Evolutionary conservation across 805 yeast genomes (phyloP).

Genomic region (Starmerella lactis-condensi): DNA sequence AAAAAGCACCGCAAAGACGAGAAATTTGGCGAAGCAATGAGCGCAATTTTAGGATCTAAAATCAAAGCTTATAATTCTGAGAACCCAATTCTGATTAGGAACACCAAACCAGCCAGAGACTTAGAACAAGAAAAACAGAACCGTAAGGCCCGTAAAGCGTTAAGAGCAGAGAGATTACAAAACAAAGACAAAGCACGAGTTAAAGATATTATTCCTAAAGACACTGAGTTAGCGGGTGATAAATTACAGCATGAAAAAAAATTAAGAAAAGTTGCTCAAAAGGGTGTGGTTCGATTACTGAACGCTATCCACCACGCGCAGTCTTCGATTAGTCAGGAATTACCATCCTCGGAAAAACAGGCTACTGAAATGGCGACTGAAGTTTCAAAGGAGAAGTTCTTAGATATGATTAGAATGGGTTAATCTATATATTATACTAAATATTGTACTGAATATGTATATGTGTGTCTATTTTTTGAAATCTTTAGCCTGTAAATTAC

Average conservation of each 20-base stretch:
- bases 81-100: conserved; percentile 80
- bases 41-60: conserved; percentile 65
- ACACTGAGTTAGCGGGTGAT: conserved; percentile 35
- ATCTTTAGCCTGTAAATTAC: conserved; percentile 72
- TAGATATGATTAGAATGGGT: conserved; percentile 50
- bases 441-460: conserved; percentile 1
- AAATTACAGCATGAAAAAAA: conserved; percentile 47
- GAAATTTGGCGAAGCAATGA: conserved; percentile 59
- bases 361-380: conserved; percentile 39
- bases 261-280: conserved; percentile 64
- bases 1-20: conserved; percentile 14
- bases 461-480: conserved; percentile 25
- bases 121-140: conserved; percentile 69
- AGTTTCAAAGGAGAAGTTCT: conserved; percentile 71
- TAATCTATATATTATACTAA: conserved; percentile 5
- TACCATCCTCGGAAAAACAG: conserved; percentile 19
- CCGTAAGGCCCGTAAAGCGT: conserved; percentile 54
- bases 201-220: conserved; percentile 44
- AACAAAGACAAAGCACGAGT: conserved; percentile 49
- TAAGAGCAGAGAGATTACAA: conserved; percentile 54
- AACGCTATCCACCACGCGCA: conserved; percentile 74
- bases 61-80: conserved; percentile 74
- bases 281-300: conserved; percentile 70
- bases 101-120: conserved; percentile 50
- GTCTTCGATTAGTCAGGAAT: conserved; percentile 23